Evolutionary conservation across 2,329 filamentous ascomycete species (phyloP).

Genomic region (Ophiosphaerella korrae): DNA sequence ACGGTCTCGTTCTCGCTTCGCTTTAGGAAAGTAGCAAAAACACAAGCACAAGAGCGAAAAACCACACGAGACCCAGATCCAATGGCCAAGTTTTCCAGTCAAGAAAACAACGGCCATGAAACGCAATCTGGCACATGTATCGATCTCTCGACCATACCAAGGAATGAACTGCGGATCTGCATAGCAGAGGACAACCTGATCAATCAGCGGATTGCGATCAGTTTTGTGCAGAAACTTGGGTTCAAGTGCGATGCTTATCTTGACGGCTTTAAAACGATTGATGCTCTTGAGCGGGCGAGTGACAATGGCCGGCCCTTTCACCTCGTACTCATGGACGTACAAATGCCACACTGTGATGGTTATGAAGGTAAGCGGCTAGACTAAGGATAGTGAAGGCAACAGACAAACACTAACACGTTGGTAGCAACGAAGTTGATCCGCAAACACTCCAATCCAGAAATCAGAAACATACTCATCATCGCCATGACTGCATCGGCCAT

Average conservation of each 20-base stretch:
- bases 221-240: slow-evolving; percentile 84
- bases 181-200: slow-evolving; percentile 96
- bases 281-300: slow-evolving; percentile 77
- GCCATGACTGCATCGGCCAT: slow-evolving; percentile 97
- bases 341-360: slow-evolving; percentile 92
- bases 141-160: slow-evolving; percentile 70
- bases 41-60: slow-evolving; percentile 56
- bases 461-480: slow-evolving; percentile 86
- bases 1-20: slow-evolving; percentile 79
- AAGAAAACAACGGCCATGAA: slow-evolving; percentile 51
- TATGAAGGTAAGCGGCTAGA: slow-evolving; percentile 63
- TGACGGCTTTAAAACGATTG: slow-evolving; percentile 85
- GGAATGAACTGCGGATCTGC: slow-evolving; percentile 81
- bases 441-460: slow-evolving; percentile 73
- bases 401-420: slow-evolving; percentile 10
- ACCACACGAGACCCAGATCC: slow-evolving; percentile 55
- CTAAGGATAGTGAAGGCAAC: background rate
- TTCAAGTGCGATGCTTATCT: slow-evolving; percentile 88
- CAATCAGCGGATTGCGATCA: slow-evolving; percentile 92
- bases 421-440: slow-evolving; percentile 79
- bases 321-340: slow-evolving; percentile 91
- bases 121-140: slow-evolving; percentile 43
- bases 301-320: slow-evolving; percentile 79
- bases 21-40: slow-evolving; percentile 78
- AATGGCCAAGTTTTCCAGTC: slow-evolving; percentile 61